phyloP scores from a whole-genome alignment of 345 rosid species.

The Barbarea vulgaris region DNA sequence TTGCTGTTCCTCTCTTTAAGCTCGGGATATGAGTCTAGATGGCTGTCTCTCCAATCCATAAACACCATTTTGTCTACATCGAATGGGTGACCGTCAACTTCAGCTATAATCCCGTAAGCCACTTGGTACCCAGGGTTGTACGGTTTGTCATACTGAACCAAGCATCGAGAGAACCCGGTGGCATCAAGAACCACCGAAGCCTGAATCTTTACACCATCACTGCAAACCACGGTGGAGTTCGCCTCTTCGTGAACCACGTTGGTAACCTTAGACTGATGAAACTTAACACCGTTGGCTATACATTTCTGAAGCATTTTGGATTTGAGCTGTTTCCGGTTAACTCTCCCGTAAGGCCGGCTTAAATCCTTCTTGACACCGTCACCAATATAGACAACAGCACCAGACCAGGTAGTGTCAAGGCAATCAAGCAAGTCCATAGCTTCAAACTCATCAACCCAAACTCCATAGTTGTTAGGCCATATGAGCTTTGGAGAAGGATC shows the following conservation, averaged over 20 bases:
- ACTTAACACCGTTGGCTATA: constrained; percentile 77
- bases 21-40: constrained; percentile 50
- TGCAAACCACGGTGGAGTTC: constrained; percentile 78
- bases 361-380: constrained; percentile 66
- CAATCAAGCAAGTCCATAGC: constrained; percentile 97
- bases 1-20: constrained; percentile 63
- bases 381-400: constrained; percentile 77
- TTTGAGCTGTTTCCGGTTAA: constrained; percentile 87
- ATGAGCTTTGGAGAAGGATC: constrained; percentile 88
- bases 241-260: constrained; percentile 85
- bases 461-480: constrained; percentile 99
- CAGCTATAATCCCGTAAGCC: constrained; percentile 92
- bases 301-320: constrained; percentile 93
- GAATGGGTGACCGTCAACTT: constrained; percentile 93
- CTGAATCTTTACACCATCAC: constrained; percentile 80
- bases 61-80: constrained; percentile 94
- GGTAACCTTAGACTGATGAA: constrained; percentile 89
- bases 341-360: constrained; percentile 89
- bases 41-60: constrained; percentile 98
- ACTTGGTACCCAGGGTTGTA: constrained; percentile 97
- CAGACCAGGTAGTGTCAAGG: constrained; percentile 94
- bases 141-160: constrained; percentile 93
- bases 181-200: constrained; percentile 94
- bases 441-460: constrained; percentile 98
- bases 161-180: constrained; percentile 93